Evolutionary conservation across 768 basidiomycete genomes (phyloP), one percentile per base, ranked within the genome.

Genomic region (Neoboletus brunneissimus): DNA sequence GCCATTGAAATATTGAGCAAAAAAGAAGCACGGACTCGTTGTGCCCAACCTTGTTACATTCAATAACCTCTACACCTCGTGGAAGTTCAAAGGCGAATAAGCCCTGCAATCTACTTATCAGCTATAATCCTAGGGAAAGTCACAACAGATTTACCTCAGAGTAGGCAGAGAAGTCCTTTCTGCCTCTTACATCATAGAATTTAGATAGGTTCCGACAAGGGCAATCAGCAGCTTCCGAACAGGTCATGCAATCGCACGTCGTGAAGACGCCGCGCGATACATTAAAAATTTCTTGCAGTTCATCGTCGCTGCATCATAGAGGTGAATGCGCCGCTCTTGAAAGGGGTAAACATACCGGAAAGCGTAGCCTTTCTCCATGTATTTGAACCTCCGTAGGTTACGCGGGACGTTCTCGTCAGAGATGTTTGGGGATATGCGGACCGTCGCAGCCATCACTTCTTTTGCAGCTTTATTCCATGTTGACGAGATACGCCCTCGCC

Each of bases 31-130:
- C 10, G 10, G 7, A 23, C 3, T 34, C 20, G 5, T 35, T 15
- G 38, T 31, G 9, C 42, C 75, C 47, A 62, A 84, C 87, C 65
- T 77, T 71, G 58, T 87, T 89, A 57, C 87, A 89, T 66, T 89
- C 87, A 6, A 87, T 76, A 12, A 86, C 81, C 46, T 84, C 81
- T 0, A 71, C 62, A 0, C 81, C 81, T 15, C 66, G 72, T 25
- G 67, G 69, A 1, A 73, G 52, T 11, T 73, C 67, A 61, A 84
- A 81, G 2, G 69, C 68, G 62, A 81, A 85, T 8, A 81, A 64
- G 20, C 81, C 79, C 86, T 87, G 47, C 10, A 42, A 23, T 22
- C 38, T 7, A 50, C 27, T 25, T 45, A 25, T 60, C 13, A 66
- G 47, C 8, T 18, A 11, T 44, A 42, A 46, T 29, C 32, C 6